Evolutionary conservation across 2,329 filamentous ascomycete genomes (phyloP), one percentile per base, ranked within the genome.

Genomic region (Fusarium begoniae): DNA sequence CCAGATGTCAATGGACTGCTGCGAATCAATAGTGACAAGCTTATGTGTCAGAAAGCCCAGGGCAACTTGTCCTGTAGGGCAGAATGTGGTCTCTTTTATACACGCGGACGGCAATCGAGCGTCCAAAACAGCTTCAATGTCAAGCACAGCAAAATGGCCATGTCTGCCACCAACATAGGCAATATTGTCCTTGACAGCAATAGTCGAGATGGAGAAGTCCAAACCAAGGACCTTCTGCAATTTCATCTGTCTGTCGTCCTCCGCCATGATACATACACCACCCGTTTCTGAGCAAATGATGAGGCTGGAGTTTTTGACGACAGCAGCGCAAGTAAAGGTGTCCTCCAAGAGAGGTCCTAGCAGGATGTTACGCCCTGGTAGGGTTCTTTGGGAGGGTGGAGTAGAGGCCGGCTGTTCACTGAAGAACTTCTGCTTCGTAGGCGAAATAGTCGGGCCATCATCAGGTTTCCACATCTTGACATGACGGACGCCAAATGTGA

Each of bases 381-480:
- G 84, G 4, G 96, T 92, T 79, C 91, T 92, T 67, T 84, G 83
- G 11, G 80, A 76, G 7, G 79, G 77, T 0, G 82, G 79, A 8
- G 80, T 79, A 10, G 80, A 78, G 10, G 79, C 69, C 14, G 77
- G 73, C 10, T 76, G 75, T 54, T 90, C 89, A 56, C 81, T 76
- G 26, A 83, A 79, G 67, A 90, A 87, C 72, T 88, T 89, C 78
- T 88, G 82, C 79, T 94, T 94, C 14, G 87, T 85, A 4, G 93
- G 92, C 28, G 92, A 92, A 10, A 84, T 83, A 24, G 87, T 84
- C 47, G 85, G 64, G 78, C 77, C 84, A 32, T 96, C 94, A 41
- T 96, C 93, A 17, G 96, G 88, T 75, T 92, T 92, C 96, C 96
- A 99, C 57, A 97, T 89, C 82, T 98, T 98, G 81, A 98, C 90